A percentile compares a stretch with the other conserved stretches of the same genome.
Evolutionary conservation across 2,329 filamentous ascomycete genomes (phyloP).

Genomic region (Fusarium sp.): DNA sequence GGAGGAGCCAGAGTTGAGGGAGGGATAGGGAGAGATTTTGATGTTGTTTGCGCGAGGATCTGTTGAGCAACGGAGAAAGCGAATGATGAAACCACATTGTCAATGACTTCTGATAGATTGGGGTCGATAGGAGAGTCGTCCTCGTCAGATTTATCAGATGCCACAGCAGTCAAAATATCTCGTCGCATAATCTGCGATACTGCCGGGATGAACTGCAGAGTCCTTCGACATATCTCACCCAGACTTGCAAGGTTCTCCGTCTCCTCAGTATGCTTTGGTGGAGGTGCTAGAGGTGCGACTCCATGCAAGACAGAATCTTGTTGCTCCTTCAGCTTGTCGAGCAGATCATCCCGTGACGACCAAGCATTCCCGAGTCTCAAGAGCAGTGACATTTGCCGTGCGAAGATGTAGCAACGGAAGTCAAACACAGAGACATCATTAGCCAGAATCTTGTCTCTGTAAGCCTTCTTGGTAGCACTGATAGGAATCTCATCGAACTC

Average conservation of each 20-base stretch:
- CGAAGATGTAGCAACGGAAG: constrained; percentile 93
- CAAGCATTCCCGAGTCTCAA: constrained; percentile 82
- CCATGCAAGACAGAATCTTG: constrained; percentile 67
- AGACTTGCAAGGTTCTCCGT: constrained; percentile 80
- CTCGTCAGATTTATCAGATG: constrained; percentile 51
- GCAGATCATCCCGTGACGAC: constrained; percentile 69
- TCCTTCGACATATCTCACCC: constrained; percentile 85
- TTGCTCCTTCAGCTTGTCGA: constrained; percentile 70
- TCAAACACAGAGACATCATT: constrained; percentile 98
- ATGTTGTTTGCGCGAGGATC: constrained; percentile 78
- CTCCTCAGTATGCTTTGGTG: constrained; percentile 64
- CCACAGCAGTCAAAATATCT: constrained; percentile 75
- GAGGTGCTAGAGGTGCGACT: constrained; percentile 61
- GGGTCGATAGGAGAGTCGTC: constrained; percentile 47
- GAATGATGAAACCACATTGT: constrained; percentile 81
- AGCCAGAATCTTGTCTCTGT: constrained; percentile 89
- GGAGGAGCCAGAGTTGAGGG: constrained; percentile 61
- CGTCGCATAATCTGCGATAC: constrained; percentile 81
- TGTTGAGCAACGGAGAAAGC: constrained; percentile 80
- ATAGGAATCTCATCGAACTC: constrained; percentile 67
- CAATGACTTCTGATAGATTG: constrained; percentile 63
- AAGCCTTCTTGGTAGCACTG: constrained; percentile 76
- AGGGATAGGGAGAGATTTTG: constrained; percentile 73
- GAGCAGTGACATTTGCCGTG: constrained; percentile 84
- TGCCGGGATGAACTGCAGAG: constrained; percentile 84